Evolutionary conservation across 352 stramenopile species (phyloP).

Genomic region (Nothophytophthora sp.): DNA sequence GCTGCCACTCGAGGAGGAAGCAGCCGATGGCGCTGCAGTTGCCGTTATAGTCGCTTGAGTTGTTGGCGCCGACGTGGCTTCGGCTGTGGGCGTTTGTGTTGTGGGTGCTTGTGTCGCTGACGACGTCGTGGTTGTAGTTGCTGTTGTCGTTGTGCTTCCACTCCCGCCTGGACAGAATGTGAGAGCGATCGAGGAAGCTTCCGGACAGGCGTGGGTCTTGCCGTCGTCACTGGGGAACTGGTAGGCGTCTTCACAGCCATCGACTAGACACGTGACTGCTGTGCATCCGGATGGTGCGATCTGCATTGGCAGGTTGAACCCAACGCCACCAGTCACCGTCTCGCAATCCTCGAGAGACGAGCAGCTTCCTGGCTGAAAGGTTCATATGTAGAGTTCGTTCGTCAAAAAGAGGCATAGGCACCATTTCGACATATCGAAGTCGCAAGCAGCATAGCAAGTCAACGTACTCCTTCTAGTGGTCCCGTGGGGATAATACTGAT

Average conservation of each 20-base stretch:
- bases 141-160: background rate
- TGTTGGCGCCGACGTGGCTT: too few species aligned
- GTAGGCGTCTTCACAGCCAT: constrained; percentile 66
- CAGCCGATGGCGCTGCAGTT: too few species aligned
- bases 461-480: too few species aligned
- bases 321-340: constrained; percentile 41
- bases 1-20: too few species aligned
- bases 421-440: background rate
- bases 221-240: constrained; percentile 52
- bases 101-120: too few species aligned
- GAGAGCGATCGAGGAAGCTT: constrained; percentile 35
- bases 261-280: constrained; percentile 48
- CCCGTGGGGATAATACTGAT: too few species aligned
- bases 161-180: constrained; percentile 46
- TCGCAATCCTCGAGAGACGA: constrained; percentile 56
- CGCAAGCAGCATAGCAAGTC: too few species aligned
- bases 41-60: too few species aligned
- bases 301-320: constrained; percentile 72
- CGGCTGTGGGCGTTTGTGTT: too few species aligned
- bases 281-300: constrained; percentile 46
- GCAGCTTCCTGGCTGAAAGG: constrained; percentile 42
- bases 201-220: constrained; percentile 55
- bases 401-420: background rate
- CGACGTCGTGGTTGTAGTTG: background rate
- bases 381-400: constrained; percentile 1